A percentile compares a stretch with the other conserved stretches of the same genome.
These are phyloP conservation scores for Leccinum fuscescens DNA, from an alignment of 1,284 basidiomycete species.

Conservation along the genomic window DNA sequence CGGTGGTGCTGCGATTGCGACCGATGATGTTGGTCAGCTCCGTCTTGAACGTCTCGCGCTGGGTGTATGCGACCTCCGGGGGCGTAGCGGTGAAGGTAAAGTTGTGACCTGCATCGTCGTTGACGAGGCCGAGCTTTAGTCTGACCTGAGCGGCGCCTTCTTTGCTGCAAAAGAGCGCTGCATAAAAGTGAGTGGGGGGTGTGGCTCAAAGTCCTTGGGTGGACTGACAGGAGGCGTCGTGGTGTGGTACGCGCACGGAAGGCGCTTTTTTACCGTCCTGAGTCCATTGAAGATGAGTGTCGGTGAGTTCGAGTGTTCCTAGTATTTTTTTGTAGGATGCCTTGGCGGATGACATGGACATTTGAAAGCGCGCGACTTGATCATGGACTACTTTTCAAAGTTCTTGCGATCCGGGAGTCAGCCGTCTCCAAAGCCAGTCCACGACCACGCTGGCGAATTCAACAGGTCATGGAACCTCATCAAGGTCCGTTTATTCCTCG, in stretches of 20 bases:
- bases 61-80: constrained; percentile 53
- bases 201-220: background rate
- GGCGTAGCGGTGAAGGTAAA: constrained; percentile 72
- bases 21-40: constrained; percentile 73
- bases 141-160: constrained; percentile 73
- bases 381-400: constrained; percentile 74
- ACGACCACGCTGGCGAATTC: constrained; percentile 70
- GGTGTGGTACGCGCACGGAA: constrained; percentile 57
- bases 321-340: constrained; percentile 77
- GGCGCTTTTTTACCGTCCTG: constrained; percentile 62
- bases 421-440: constrained; percentile 47
- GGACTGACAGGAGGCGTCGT: constrained; percentile 60
- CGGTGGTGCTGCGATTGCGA: constrained; percentile 50
- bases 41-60: constrained; percentile 78
- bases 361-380: constrained; percentile 17
- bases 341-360: constrained; percentile 50
- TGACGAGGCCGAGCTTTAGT: constrained; percentile 66
- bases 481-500: constrained; percentile 47
- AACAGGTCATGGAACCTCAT: constrained; percentile 69
- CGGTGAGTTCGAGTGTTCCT: constrained; percentile 69
- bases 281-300: constrained; percentile 69
- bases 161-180: constrained; percentile 82
- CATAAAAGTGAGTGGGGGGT: background rate
- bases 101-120: constrained; percentile 69
- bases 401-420: constrained; percentile 61